Base-by-base conservation (phyloP, 805 yeast species). In the Saccharomycopsis oosterbeekiorum region DNA sequence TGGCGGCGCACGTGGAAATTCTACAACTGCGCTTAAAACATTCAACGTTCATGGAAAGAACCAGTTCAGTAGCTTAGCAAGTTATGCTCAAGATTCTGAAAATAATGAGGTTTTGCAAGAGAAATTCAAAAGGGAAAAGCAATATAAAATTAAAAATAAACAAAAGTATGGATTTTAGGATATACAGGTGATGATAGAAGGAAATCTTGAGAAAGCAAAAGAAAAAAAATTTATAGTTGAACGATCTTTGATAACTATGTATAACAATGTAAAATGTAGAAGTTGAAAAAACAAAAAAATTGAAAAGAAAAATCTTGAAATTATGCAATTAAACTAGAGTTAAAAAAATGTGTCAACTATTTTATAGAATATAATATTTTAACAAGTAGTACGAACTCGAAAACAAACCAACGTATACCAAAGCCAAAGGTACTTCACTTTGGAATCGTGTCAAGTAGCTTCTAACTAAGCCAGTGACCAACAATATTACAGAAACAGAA, bases 21-120 rank as follows among this genome's bases (percentile, higher is more conserved):
- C 41, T 8, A 51, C 29, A 56, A 64, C 69, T 15, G 63, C 67
- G 12, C 62, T 71, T 12, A 68, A 64, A 40, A 69, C 68, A 43
- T 70, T 70, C 62, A 64, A 66, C 17, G 64, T 65, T 10, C 34
- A 63, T 50, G 74, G 75, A 21, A 69, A 70, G 56, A 74, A 74
- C 62, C 75, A 72, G 55, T 62, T 74, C 24, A 64, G 70, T 21
- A 67, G 66, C 21, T 66, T 74, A 51, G 70, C 73, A 29, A 65
- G 66, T 21, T 71, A 69, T 60, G 72, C 73, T 1, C 69, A 70
- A 54, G 63, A 62, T 43, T 60, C 59, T 15, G 39, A 64, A 15
- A 70, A 72, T 59, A 65, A 64, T 29, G 71, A 67, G 6, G 68
- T 68, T 40, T 56, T 73, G 40, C 55, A 65, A 12, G 65, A 65